Conservation (phyloP, 306 rosid species). For the Corylus americana region DNA sequence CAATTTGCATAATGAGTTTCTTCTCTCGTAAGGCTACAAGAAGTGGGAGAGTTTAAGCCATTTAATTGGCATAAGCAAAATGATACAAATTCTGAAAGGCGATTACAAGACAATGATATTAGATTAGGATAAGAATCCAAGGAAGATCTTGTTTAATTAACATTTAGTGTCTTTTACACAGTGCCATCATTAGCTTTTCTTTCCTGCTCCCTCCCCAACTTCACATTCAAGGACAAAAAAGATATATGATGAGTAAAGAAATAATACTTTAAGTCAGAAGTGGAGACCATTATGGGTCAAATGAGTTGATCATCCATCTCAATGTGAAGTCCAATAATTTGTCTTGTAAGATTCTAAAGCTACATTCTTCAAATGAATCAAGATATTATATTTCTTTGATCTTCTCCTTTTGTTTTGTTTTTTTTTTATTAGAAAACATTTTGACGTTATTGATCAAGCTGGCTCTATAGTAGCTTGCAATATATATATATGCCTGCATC, state of each 20-base stretch:
- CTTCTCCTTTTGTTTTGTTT: not conserved
- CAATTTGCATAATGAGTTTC: not conserved
- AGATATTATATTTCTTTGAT: not conserved
- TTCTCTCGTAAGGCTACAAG: not conserved
- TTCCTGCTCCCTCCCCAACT: not conserved
- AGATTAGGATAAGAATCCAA: constrained; percentile 2
- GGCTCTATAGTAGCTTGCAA: no score
- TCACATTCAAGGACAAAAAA: not conserved
- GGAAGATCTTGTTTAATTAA: not conserved
- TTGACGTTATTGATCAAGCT: not conserved
- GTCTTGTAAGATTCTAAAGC: not conserved
- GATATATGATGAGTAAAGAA: not conserved
- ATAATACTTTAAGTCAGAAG: not conserved
- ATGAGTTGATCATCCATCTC: not conserved
- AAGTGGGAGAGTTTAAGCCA: no score
- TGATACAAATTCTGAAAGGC: not conserved
- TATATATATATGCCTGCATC: no score
- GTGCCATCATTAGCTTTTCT: not conserved
- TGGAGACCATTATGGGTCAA: not conserved
- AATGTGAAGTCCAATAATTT: not conserved
- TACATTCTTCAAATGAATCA: not conserved
- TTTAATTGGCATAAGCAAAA: not conserved
- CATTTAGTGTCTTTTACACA: no score
- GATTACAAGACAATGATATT: no score
- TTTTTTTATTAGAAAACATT: not conserved